Evolutionary conservation across 2,329 filamentous ascomycete genomes (phyloP), one percentile per base, ranked within the genome.

Genomic region (Trichoderma sp.): DNA sequence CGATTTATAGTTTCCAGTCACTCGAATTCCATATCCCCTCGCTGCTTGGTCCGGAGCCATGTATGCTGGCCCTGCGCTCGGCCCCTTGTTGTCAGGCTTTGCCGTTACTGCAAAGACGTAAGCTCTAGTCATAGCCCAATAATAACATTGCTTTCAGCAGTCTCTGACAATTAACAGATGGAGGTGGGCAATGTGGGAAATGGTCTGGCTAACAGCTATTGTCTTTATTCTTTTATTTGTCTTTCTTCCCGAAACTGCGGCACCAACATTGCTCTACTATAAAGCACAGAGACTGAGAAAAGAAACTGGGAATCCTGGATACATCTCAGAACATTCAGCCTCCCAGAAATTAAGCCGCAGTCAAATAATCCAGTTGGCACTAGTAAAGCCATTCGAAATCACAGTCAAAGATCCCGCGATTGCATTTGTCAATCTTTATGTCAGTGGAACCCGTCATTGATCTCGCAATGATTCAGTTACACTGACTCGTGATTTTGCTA

Each of bases 101-200:
- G 83, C 85, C 2, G 88, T 90, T 4, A 82, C 62, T 30, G 62
- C 39, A 12, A 32, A 65, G 23, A 65, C 20, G 23, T 50, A 30
- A 32, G 39, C 9, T 50, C 26, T 30, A 8, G 32, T 30, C n/a
- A 43, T 9, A 20, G 0, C 0, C 34, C 34, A 4, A 57, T 7
- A 53, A 50, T 50, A 17, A 17, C 1, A 30, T 3, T 50, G 7
- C 28, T 65, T 26, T 3, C 3, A 17, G 0, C 15, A 9, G 20
- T 34, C 13, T 13, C 28, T 66, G 9, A 55, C 83, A 1, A 85
- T 83, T 3, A 84, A 88, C 78, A 81, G 80, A 63, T 91, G 88
- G 89, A 83, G 88, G 17, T 91, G 88, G 88, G 86, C 86, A 0
- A 80, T 89, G 7, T 89, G 87, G 82, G 88, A 91, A 76, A 87